Evolutionary conservation across 768 basidiomycete species (phyloP), one percentile per base, ranked within the genome.

Genomic region (Asterophora lycoperdoides): DNA sequence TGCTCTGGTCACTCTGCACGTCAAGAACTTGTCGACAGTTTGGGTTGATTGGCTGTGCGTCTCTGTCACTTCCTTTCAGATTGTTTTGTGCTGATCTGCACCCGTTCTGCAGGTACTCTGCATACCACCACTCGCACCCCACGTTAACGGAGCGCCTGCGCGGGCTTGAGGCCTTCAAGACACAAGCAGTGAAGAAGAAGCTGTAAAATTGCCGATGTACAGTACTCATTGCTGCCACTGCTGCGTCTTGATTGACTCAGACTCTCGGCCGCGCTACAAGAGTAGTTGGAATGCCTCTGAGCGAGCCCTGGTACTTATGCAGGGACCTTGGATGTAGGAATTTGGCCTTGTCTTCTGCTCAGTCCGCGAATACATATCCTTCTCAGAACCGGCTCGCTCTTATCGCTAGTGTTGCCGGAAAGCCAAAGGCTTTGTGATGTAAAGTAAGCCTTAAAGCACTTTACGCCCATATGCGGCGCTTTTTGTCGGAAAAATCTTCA

Each of bases 41-140:
- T 92, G 92, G 84, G 91, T 93, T 11, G 93, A 96, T 64, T 90
- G 89, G 88, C 66, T 93, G 83, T 92, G 56, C 61, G 86, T 73
- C 29, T 46, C 44, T 35, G 51, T 48, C 41, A 49, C 52, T 43
- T 15, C 33, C 10, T 6, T 33, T 46, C 9, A 20, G n/a, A 30
- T 44, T 44, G 26, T 44, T 7, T 8, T 33, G 6, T 46, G 17
- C 18, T 50, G 49, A 18, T 20, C 41, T 55, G 39, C 37, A 44
- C 11, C 15, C 23, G 6, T 23, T 23, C 23, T 23, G 41, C 51
- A 89, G 87, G 49, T 96, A 95, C 70, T 96, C 93, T 43, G 89
- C 90, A 17, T 96, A 92, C 58, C 92, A 96, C 65, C 92, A 97
- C 67, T 93, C 89, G 40, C 95, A 99, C 67, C 95, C 95, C 4